Percentiles rank a stretch among this genome's conserved stretches.
These are phyloP conservation scores for Stachybotrys chartarum DNA, from an alignment of 2,329 filamentous ascomycete genomes.

Conservation along the genomic window DNA sequence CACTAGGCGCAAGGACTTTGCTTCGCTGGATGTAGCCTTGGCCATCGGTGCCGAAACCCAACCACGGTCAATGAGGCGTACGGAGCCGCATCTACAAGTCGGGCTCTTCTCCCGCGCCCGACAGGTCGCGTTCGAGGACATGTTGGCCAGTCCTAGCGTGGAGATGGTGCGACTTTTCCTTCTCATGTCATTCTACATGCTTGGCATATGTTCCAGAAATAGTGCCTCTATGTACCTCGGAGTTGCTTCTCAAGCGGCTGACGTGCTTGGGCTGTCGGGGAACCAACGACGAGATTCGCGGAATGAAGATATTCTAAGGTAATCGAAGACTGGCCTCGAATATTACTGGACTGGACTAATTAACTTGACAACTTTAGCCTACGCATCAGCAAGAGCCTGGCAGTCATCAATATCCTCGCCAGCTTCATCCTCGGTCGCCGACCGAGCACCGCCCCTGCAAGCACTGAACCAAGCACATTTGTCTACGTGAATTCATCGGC, in stretches of 20 bases:
- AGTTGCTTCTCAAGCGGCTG: conserved; percentile 43
- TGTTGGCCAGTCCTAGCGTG: conserved; percentile 43
- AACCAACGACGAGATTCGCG: conserved; percentile 8
- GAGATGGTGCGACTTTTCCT: conserved; percentile 41
- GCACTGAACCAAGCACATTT: neutral
- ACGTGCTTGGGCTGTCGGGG: conserved; percentile 41
- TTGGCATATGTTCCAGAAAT: conserved; percentile 47
- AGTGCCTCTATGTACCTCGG: conserved; percentile 52
- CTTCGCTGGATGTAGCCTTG: conserved; percentile 16
- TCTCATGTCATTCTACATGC: conserved; percentile 49
- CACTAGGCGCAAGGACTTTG: conserved; percentile 4
- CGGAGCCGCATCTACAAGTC: conserved; percentile 9
- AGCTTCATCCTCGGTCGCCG: conserved; percentile 9
- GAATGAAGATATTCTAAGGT: neutral
- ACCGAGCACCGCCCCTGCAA: neutral
- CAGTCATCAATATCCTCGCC: conserved; percentile 8
- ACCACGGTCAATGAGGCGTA: conserved; percentile 15
- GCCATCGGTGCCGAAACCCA: conserved; percentile 41
- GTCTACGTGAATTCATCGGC: neutral
- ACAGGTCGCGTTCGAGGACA: conserved; percentile 36
- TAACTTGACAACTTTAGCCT: conserved; percentile 2
- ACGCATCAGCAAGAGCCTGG: conserved; percentile 12
- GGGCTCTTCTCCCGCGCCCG: conserved; percentile 36
- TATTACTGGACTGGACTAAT: neutral
- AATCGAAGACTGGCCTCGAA: conserved; percentile 2